Evolutionary conservation across 176 grass and related monocot species (phyloP), one percentile per base, ranked within the genome.

Genomic region (Zoysia pacifica): DNA sequence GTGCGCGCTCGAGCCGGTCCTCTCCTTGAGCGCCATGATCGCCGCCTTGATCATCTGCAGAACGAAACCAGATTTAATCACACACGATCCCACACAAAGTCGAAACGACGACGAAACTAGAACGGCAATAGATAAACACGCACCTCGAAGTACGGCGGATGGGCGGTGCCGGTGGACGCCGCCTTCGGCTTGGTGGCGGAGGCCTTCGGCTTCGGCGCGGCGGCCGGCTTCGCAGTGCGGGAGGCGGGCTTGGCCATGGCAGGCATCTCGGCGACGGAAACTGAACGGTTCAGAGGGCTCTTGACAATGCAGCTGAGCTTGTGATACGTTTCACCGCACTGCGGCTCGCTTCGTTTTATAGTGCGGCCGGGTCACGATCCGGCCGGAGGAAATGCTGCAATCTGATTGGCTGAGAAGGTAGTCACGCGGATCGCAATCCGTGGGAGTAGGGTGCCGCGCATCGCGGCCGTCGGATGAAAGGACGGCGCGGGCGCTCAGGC

Each of bases 31-130:
- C 1, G 79, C 86, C 36, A 82, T 0, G 69, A 98, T 94, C 15
- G 96, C 96, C 28, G 91, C 96, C 81, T 89, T 89, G 72, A 99
- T 95, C 96, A 99, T 99, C 96, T 99, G 63, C 28, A 50, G 0
- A 18, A 19, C 55, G 45, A 42, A 79, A 11, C 6, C 52, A 16
- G 45, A 49, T 2, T 69, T 48, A 0, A 20, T 72, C 69, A 86
- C 51, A 0, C 4, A 1, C 13, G 58, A 36, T 15, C 1, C 3
- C 2, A 15, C n/a, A 44, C 18, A 0, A 2, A 79, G 45, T 0
- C 14, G 7, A 36, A 11, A 37, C 1, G 16, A 16, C 0, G 15
- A 38, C 0, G 4, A 45, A 39, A 11, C 0, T 3, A 0, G 6
- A 56, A 45, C 2, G 13, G 0, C 13, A 11, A 14, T 28, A 5